Evolutionary conservation across 139 green algal species (phyloP).

Genomic region (Microglena sp.): DNA sequence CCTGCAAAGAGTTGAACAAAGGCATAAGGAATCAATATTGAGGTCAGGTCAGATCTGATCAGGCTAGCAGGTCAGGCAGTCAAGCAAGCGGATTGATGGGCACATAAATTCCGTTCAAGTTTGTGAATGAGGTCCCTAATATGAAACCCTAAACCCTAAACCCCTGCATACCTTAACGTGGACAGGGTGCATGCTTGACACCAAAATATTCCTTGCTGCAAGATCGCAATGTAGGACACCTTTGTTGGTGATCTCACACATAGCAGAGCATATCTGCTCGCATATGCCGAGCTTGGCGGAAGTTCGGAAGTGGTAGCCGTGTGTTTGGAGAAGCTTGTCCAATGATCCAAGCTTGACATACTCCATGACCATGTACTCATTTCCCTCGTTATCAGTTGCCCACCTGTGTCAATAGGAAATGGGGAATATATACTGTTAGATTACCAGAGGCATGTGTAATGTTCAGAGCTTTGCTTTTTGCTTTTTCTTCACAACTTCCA

Average conservation of each 20-base stretch:
- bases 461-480: no score
- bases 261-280: slow-evolving; percentile 40
- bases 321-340: slow-evolving; percentile 27
- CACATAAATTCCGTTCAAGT: no score
- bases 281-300: slow-evolving; percentile 32
- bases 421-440: slow-evolving; percentile 3
- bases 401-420: slow-evolving; percentile 18
- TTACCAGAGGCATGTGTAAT: neutral
- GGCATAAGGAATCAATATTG: no score
- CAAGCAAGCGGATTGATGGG: no score
- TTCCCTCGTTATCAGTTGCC: slow-evolving; percentile 30
- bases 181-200: slow-evolving; percentile 35
- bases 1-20: no score
- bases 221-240: slow-evolving; percentile 44
- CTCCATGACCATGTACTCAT: slow-evolving; percentile 48
- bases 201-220: slow-evolving; percentile 44
- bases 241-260: slow-evolving; percentile 30
- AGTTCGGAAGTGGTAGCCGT: slow-evolving; percentile 21
- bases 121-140: no score
- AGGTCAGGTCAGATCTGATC: no score
- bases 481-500: no score
- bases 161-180: slow-evolving; percentile 54
- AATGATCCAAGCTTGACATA: slow-evolving; percentile 31
- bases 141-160: no score
- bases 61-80: no score